Conservation (phyloP, 352 stramenopile species). For the Phytopythium aichiense region DNA sequence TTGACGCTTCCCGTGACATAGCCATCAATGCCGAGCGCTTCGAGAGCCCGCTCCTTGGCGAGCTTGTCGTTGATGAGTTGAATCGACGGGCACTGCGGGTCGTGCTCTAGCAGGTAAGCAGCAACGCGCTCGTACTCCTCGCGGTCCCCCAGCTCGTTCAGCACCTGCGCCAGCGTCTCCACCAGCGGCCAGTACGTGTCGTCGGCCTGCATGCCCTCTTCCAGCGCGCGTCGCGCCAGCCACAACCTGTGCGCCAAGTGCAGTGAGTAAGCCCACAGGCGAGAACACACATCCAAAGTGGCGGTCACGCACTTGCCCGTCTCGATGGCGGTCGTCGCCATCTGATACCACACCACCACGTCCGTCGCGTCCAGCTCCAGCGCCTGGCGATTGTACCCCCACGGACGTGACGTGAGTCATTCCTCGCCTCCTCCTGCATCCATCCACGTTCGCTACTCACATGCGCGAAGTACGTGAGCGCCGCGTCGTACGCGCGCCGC, state of each 20-base stretch:
- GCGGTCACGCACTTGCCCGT: constrained; percentile 37
- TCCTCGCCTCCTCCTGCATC: too few relatives aligned
- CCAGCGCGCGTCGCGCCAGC: constrained; percentile 50
- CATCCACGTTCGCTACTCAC: constrained; percentile 10
- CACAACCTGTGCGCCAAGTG: constrained; percentile 27
- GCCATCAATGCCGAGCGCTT: neutral
- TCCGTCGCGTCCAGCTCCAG: constrained; percentile 60
- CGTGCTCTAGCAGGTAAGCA: constrained; percentile 34
- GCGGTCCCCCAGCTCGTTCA: constrained; percentile 46
- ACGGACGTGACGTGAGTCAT: neutral
- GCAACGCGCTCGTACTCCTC: constrained; percentile 44
- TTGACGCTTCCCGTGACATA: neutral
- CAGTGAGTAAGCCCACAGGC: neutral
- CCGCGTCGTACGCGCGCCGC: constrained; percentile 26
- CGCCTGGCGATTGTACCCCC: constrained; percentile 18
- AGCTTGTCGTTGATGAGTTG: constrained; percentile 21
- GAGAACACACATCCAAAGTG: neutral
- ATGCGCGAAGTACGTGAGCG: constrained; percentile 43
- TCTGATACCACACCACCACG: constrained; percentile 74
- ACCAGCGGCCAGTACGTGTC: constrained; percentile 61
- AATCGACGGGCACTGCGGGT: constrained; percentile 38
- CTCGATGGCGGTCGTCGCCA: constrained; percentile 50
- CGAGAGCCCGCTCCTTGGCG: neutral
- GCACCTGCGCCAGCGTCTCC: constrained; percentile 50
- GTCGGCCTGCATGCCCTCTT: constrained; percentile 56